Base-by-base conservation (phyloP, 2,329 filamentous ascomycete species). In the Fusarium sambucinum region DNA sequence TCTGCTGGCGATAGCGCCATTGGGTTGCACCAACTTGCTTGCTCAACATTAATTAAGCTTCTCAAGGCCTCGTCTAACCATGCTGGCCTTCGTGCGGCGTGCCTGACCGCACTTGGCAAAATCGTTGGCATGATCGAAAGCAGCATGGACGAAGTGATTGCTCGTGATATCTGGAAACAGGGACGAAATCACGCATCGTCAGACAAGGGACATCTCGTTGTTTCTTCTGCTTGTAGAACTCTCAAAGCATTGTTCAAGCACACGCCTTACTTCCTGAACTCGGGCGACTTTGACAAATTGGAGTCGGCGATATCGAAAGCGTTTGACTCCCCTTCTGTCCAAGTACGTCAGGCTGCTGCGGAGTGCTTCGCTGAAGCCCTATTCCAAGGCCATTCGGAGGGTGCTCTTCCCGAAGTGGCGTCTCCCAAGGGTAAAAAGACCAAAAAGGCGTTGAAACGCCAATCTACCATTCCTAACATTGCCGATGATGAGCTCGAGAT, bases 101-200 rank as follows among this genome's bases (percentile, higher is more conserved):
- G 94, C 23, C 93, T 97, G 75, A 86, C 84, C 44, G 88, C 93
- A 1, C 80, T 97, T 48, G 89, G 87, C 41, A 94, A 94, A 80
- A 87, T 97, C 40, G 85, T 90, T 27, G 86, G 85, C 60, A 95
- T 94, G 78, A 88, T 97, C 29, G 86, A 87, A 56, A 84, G 85
- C 7, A 93, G 92, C 63, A 85, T 95, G 73, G 96, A 99, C 72
- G 96, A 99, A 78, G 84, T 83, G 55, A 85, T 94, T 37, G 92
- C 92, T n/a, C 89, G 94, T 74, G 94, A 97, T 77, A 88, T 96
- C 17, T 98, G 94, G 93, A 99, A 97, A 79, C 92, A 95, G 77
- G 91, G 90, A 27, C 89, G 96, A 66, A 93, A 86, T 78, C 86
- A 91, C 71, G 91, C 91, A 29, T 85, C 89, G 1, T 85, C 85